A percentile compares a stretch with the other conserved stretches of the same genome.
These are phyloP conservation scores for Scopulariopsis brevicaulis DNA, from an alignment of 2,329 filamentous ascomycete species.

Conservation along the genomic window DNA sequence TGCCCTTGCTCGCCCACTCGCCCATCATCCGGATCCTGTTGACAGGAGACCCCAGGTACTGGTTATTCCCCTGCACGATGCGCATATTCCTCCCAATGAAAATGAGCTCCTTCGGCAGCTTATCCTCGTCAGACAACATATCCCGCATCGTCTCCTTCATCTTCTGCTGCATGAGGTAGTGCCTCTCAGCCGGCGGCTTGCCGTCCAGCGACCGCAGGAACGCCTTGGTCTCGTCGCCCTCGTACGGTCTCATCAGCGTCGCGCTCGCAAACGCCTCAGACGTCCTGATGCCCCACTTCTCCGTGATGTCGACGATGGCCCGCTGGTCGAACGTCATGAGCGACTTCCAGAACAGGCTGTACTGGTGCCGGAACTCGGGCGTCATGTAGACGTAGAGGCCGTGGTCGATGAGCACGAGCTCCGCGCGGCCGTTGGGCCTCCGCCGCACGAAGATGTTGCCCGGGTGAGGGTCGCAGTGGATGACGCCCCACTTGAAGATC, in stretches of 20 bases:
- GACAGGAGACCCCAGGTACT: slow-evolving; percentile 78
- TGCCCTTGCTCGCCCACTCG: slow-evolving; percentile 72
- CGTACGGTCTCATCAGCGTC: slow-evolving; percentile 82
- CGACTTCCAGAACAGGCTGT: slow-evolving; percentile 85
- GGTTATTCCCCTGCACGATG: slow-evolving; percentile 89
- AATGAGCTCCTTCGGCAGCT: slow-evolving; percentile 82
- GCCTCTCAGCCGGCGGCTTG: slow-evolving; percentile 55
- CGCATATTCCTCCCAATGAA: slow-evolving; percentile 88
- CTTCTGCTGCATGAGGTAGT: slow-evolving; percentile 79
- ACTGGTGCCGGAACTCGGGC: slow-evolving; percentile 73
- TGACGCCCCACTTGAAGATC: slow-evolving; percentile 93
- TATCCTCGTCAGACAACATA: slow-evolving; percentile 73
- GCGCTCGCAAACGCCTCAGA: slow-evolving; percentile 86
- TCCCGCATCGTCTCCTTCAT: slow-evolving; percentile 59
- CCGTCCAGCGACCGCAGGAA: slow-evolving; percentile 54
- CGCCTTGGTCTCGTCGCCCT: slow-evolving; percentile 63
- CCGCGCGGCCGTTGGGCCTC: slow-evolving; percentile 66
- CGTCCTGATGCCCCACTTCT: slow-evolving; percentile 77
- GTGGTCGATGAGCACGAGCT: slow-evolving; percentile 94
- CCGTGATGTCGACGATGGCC: slow-evolving; percentile 61
- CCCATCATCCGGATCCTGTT: slow-evolving; percentile 93
- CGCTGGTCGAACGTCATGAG: slow-evolving; percentile 88
- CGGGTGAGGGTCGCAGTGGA: slow-evolving; percentile 95
- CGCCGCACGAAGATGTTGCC: slow-evolving; percentile 95
- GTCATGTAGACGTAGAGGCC: slow-evolving; percentile 91